Evolutionary conservation across 768 basidiomycete species (phyloP), one percentile per base, ranked within the genome.

Genomic region (Boletus huronensis): DNA sequence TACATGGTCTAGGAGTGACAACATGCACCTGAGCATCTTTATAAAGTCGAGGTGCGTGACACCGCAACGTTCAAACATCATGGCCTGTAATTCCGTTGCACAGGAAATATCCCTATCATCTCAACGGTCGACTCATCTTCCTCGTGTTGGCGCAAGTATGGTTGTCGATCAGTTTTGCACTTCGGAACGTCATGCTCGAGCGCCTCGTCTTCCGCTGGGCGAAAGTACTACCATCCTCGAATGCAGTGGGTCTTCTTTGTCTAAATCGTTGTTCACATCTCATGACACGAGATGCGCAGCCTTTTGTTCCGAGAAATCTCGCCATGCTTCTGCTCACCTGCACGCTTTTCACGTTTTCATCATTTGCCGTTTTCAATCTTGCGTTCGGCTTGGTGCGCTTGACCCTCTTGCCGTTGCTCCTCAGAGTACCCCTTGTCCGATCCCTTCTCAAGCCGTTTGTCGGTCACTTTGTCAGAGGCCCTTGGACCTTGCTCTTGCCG

Each of bases 71-170:
- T 19, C 11, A 6, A 19, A 19, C 36, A 11, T 25, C 1, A 41
- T 53, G 9, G 5, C 39, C 23, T 10, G 39, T 11, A 47, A 41
- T 35, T 3, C n/a, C 0, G 21, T 39, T 36, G 4, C n/a, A 42
- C 57, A 89, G 87, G 63, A 89, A 86, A 69, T 86, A 90, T 55
- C 87, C 87, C 0, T 81, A 82, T 58, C 84, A 88, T 62, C 74
- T 90, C 21, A 89, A 89, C 50, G 87, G 86, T 1, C 80, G 81
- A 17, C 70, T 88, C 6, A 58, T 90, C 8, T 87, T 87, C 63
- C 65, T 88, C 17, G 49, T 82, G 25, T 58, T 80, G 44, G 77
- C 82, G 0, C 88, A 90, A 63, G 10, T 75, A 3, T 70, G 72
- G 39, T 62, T 79, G 9, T 81, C 82, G 0, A 40, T 71, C 7